Conservation (phyloP, 2,329 filamentous ascomycete species). For the Pseudocercospora cruenta region DNA sequence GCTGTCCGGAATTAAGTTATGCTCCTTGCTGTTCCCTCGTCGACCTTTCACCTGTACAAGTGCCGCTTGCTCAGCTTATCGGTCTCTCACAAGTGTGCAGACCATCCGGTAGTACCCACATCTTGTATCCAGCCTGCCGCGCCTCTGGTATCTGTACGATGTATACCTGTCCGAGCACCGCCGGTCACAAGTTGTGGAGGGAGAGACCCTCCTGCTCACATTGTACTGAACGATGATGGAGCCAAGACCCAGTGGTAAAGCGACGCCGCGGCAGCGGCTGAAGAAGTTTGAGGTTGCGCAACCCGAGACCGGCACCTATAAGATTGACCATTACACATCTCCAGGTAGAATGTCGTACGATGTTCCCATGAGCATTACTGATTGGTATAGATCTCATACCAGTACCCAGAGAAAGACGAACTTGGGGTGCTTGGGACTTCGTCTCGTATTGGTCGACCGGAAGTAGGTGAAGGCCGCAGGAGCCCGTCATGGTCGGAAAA, state of each 20-base stretch:
- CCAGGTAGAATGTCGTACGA: slow-evolving; percentile 12
- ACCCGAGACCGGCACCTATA: slow-evolving; percentile 16
- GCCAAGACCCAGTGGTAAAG: background rate
- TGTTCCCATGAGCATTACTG: background rate
- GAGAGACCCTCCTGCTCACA: background rate
- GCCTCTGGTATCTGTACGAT: background rate
- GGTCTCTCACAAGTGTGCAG: background rate
- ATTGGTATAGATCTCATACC: slow-evolving; percentile 12
- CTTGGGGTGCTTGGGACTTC: slow-evolving; percentile 14
- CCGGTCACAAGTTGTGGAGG: background rate
- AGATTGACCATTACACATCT: slow-evolving; percentile 21
- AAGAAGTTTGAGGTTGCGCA: slow-evolving; percentile 20
- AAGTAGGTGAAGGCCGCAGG: background rate
- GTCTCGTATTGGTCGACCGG: slow-evolving; percentile 21
- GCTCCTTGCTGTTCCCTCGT: background rate
- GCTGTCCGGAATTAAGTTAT: background rate
- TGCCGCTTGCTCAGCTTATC: slow-evolving; percentile 3
- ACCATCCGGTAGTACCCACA: background rate
- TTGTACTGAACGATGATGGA: background rate
- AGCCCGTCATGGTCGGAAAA: background rate
- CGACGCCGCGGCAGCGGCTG: background rate
- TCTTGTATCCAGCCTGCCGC: background rate
- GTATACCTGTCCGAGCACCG: slow-evolving; percentile 1
- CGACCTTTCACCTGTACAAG: background rate
- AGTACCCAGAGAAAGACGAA: slow-evolving; percentile 4